Evolutionary conservation across 2,329 filamentous ascomycete species (phyloP).

Genomic region (Ophiostoma quercus): DNA sequence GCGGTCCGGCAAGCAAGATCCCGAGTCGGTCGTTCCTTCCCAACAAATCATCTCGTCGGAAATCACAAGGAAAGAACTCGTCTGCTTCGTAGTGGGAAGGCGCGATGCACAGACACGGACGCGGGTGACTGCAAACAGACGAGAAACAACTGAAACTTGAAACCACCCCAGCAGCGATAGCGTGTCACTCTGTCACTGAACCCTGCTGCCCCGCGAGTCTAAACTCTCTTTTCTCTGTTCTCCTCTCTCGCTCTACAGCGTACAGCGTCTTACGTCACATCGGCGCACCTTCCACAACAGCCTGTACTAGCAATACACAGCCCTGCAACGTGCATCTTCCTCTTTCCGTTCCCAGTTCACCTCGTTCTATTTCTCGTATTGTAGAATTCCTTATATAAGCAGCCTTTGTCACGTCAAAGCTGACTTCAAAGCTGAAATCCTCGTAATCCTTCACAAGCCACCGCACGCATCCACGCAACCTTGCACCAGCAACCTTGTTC

Average conservation of each 20-base stretch:
- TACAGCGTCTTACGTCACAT: constrained; percentile 7
- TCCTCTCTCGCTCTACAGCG: too few relatives aligned
- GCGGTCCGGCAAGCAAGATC: background rate
- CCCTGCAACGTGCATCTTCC: constrained; percentile 1
- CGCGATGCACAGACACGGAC: constrained; percentile 3
- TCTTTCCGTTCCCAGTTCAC: background rate
- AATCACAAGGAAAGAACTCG: background rate
- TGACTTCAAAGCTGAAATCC: background rate
- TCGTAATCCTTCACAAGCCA: constrained; percentile 11
- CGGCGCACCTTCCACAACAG: constrained; percentile 3
- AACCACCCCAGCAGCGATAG: background rate
- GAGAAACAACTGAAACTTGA: constrained; percentile 1
- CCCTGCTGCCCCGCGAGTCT: constrained; percentile 6
- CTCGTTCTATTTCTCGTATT: background rate
- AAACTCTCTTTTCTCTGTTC: background rate
- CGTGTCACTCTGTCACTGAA: background rate
- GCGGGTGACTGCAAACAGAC: background rate
- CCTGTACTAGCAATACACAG: background rate
- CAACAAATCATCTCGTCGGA: background rate
- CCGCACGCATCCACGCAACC: background rate
- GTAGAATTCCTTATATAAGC: background rate
- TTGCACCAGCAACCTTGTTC: background rate
- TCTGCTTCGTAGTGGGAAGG: background rate
- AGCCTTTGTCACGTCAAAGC: background rate
- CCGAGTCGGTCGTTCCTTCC: background rate